These are phyloP conservation scores for Dendrobium officinale DNA, from an alignment of 106 monocot genomes.

Conservation along the genomic window DNA sequence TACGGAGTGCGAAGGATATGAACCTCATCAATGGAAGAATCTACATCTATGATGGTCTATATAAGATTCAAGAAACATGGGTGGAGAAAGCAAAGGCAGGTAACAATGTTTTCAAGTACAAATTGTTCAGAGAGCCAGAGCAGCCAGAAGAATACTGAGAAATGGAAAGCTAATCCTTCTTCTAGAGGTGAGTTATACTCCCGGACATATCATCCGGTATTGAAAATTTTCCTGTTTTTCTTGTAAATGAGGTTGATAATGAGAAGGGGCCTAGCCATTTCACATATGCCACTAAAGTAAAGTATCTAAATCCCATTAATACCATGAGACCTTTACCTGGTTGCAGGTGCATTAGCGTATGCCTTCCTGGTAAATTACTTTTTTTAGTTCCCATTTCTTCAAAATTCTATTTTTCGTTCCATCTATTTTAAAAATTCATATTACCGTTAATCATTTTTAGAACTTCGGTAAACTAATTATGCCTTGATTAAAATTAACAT, in stretches of 20 bases:
- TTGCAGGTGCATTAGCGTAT: slow-evolving; percentile 49
- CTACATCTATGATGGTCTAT: slow-evolving; percentile 82
- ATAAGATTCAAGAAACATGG: slow-evolving; percentile 57
- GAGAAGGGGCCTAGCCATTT: slow-evolving; percentile 50
- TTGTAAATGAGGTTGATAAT: slow-evolving; percentile 71
- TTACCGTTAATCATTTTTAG: too few species aligned
- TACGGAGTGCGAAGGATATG: slow-evolving; percentile 46
- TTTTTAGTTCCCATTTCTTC: too few species aligned
- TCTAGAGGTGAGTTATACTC: slow-evolving; percentile 40
- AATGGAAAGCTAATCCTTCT: slow-evolving; percentile 51
- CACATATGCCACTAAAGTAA: slow-evolving; percentile 32
- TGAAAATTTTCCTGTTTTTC: slow-evolving; percentile 52
- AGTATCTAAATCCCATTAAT: slow-evolving; percentile 14
- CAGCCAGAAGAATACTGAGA: slow-evolving; percentile 49
- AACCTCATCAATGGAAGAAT: slow-evolving; percentile 31
- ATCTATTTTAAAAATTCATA: too few species aligned
- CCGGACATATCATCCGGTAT: slow-evolving; percentile 49
- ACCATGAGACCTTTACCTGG: slow-evolving; percentile 25
- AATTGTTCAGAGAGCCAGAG: slow-evolving; percentile 46
- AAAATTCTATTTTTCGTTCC: too few species aligned
- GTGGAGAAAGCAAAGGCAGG: slow-evolving; percentile 56
- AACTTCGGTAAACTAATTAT: too few species aligned
- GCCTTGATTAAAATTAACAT: too few species aligned
- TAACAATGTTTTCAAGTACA: slow-evolving; percentile 68
- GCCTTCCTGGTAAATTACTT: slow-evolving; percentile 26